Evolutionary conservation across 2,329 filamentous ascomycete species (phyloP).

Genomic region (Cytospora chrysosperma): DNA sequence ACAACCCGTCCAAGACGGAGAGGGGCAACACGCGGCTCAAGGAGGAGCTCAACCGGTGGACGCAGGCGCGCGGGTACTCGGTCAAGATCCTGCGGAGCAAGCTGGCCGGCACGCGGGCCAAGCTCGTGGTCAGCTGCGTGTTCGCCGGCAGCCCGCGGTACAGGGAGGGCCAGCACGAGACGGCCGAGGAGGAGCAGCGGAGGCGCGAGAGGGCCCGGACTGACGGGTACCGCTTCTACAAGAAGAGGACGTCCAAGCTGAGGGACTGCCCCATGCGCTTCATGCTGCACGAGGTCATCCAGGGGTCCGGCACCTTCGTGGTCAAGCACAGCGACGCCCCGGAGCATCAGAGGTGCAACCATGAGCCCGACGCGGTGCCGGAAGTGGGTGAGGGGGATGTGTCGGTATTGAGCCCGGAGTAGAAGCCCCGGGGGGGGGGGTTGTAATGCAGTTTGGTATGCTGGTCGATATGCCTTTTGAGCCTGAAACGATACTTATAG

Average conservation of each 20-base stretch:
- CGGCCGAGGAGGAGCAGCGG: slow-evolving; percentile 14
- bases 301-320: slow-evolving; percentile 16
- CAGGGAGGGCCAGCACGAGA: not conserved
- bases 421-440: not conserved
- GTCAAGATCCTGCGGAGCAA: slow-evolving; percentile 23
- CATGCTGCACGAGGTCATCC: slow-evolving; percentile 20
- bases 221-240: slow-evolving; percentile 14
- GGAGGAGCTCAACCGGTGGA: slow-evolving; percentile 22
- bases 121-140: slow-evolving; percentile 19
- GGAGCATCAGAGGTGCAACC: slow-evolving; percentile 19
- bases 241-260: slow-evolving; percentile 16
- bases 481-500: not conserved
- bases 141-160: slow-evolving; percentile 8
- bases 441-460: no score
- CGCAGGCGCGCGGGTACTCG: slow-evolving; percentile 21
- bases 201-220: slow-evolving; percentile 1
- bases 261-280: slow-evolving; percentile 22
- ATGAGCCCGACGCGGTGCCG: slow-evolving; percentile 12
- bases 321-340: slow-evolving; percentile 11
- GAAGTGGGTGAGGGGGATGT: not conserved
- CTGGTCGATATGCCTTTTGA: not conserved
- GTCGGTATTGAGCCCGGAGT: not conserved
- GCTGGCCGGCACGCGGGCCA: slow-evolving; percentile 23
- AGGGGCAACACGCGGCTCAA: slow-evolving; percentile 13
- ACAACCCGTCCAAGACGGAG: slow-evolving; percentile 6